phyloP scores from a whole-genome alignment of 805 yeast genomes.

The Kodamaea kakaduensis region DNA sequence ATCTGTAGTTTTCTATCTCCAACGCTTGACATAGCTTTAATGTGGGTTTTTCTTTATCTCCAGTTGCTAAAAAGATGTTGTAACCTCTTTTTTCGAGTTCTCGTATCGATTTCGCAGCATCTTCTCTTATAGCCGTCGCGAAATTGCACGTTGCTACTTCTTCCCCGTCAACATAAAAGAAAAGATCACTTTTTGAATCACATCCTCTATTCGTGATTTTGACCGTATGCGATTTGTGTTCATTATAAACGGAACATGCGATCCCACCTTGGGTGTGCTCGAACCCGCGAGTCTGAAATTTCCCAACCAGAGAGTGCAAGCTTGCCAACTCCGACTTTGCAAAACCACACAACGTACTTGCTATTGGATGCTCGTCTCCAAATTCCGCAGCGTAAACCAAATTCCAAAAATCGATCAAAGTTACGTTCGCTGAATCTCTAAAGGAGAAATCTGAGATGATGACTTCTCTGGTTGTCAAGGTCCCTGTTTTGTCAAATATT shows the following conservation, averaged over 20 bases:
- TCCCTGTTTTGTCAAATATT: slow-evolving; percentile 10
- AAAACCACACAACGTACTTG: slow-evolving; percentile 6
- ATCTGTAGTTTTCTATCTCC: background rate
- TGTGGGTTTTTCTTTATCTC: slow-evolving; percentile 8
- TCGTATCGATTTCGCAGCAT: background rate
- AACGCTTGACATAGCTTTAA: slow-evolving; percentile 5
- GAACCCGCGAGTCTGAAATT: background rate
- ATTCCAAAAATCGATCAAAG: slow-evolving; percentile 4
- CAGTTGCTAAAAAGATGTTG: slow-evolving; percentile 4
- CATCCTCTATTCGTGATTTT: background rate
- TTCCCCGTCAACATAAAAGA: background rate
- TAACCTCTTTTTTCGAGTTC: background rate
- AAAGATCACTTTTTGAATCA: background rate
- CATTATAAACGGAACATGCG: background rate
- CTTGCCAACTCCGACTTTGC: slow-evolving; percentile 2
- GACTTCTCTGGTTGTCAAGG: slow-evolving; percentile 8
- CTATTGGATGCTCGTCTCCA: slow-evolving; percentile 8
- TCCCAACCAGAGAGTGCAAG: background rate
- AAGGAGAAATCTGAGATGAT: slow-evolving; percentile 5
- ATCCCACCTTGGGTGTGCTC: background rate
- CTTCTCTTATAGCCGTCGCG: background rate
- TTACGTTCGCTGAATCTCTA: background rate
- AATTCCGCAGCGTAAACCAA: slow-evolving; percentile 5
- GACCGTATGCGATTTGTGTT: background rate
- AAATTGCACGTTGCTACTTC: background rate